Base-by-base conservation (phyloP, 2,329 filamentous ascomycete species). In the Gremmenia infestans region DNA sequence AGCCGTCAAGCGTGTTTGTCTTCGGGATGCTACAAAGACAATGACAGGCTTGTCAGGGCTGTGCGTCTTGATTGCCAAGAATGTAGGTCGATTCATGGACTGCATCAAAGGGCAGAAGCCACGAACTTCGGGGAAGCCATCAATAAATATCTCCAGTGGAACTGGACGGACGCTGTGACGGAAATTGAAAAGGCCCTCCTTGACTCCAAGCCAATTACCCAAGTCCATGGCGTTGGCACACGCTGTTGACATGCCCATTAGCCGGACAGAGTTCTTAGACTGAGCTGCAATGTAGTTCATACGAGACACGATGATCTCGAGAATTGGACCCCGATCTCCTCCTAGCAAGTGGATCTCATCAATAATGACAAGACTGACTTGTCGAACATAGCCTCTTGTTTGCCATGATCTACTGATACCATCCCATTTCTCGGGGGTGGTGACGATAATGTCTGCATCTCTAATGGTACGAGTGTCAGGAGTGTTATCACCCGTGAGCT, bases 211-310 rank as follows among this genome's bases (percentile, higher is more conserved):
- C 94, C 94, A 99, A 67, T 96, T 97, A 2, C 82, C 95, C 37
- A 99, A 79, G 71, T 99, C 95, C 14, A 83, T 89, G 2, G 95
- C 94, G 69, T 99, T 99, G 14, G 94, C 94, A 66, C 93, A 97
- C 9, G 94, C 95, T 17, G 94, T 99, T 2, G 94, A 99, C 95
- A 99, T 99, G n/a, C 94, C 94, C 60, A 99, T 81, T 5, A 99
- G 78, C 4, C 94, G 83, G 22, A 99, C 93, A 0, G 91, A 84
- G 51, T 87, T 91, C 67, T 96, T 91, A 42, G 90, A 96, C 59
- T 96, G 91, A 2, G 92, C 89, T 1, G 93, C 94, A 66, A 99
- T 99, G 71, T 97, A 99, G 71, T 99, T 99, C 95, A 99, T 97
- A 65, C 84, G 82, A 37, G 84, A 87, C 14, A 87, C 95, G 61